Conservation (phyloP, 1,284 basidiomycete genomes). For the Pyrrhoderma lamaoense region DNA sequence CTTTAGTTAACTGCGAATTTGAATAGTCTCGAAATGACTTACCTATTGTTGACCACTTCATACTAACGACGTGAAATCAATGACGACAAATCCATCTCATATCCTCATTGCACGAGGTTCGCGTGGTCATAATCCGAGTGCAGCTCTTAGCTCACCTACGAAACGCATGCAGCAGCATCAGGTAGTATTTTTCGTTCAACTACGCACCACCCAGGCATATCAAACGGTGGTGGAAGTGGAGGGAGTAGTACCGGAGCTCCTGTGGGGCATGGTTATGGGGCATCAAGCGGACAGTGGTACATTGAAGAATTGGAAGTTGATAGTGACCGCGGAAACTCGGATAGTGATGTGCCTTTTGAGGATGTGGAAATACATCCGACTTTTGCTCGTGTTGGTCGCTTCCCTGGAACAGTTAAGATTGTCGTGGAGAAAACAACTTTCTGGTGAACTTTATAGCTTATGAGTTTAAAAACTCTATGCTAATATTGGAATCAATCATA, state of each 20-base stretch:
- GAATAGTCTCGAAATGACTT: too few species aligned
- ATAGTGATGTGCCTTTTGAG: conserved; percentile 23
- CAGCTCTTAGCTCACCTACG: conserved; percentile 74
- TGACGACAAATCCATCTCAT: conserved; percentile 72
- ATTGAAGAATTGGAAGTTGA: conserved; percentile 15
- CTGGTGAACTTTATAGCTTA: conserved; percentile 44
- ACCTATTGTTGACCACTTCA: too few species aligned
- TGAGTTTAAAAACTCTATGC: background rate
- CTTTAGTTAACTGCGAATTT: too few species aligned
- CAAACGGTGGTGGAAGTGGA: conserved; percentile 61
- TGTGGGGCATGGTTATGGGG: conserved; percentile 59
- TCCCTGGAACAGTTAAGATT: conserved; percentile 78
- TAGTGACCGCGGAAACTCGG: conserved; percentile 1
- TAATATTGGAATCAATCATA: background rate
- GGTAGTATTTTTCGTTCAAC: conserved; percentile 61
- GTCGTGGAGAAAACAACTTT: conserved; percentile 79
- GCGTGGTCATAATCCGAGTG: conserved; percentile 65
- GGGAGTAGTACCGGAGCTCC: conserved; percentile 36
- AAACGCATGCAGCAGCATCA: conserved; percentile 76
- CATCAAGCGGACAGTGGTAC: conserved; percentile 10
- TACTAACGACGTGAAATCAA: conserved; percentile 19
- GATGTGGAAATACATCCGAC: conserved; percentile 69
- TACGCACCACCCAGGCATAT: conserved; percentile 58
- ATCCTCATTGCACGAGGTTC: conserved; percentile 80
- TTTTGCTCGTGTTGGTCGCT: conserved; percentile 54